Evolutionary conservation across 768 basidiomycete species (phyloP), one percentile per base, ranked within the genome.

Genomic region (Termitomyces sp.): DNA sequence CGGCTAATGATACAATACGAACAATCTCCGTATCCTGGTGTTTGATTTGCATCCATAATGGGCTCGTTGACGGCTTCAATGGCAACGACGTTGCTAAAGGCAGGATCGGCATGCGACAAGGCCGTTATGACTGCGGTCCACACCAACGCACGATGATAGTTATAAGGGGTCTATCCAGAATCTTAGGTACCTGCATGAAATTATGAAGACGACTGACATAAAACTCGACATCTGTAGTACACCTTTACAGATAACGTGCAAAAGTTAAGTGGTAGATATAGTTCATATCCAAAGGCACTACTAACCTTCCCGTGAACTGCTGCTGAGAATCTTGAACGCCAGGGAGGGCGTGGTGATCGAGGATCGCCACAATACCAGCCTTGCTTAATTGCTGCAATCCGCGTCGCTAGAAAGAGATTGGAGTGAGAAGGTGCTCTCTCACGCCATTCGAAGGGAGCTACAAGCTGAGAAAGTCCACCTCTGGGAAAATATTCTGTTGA

Each of bases 81-180:
- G 1, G 85, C 73, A 42, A 85, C 83, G 17, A 87, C 88, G 32
- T 73, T 80, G 17, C 61, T 70, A 62, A 92, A 92, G 40, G 73
- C 70, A 5, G 88, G 77, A 64, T 90, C 84, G 34, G 87, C 68
- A 60, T 92, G 90, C 1, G 86, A 71, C 4, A 92, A 71, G 10
- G 78, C 68, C 0, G 90, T 85, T 84, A 91, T 90, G 19, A 91
- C 85, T 12, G 83, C 83, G 0, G 88, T 82, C 90, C 90, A 92
- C n/a, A 85, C 70, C 45, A 92, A 71, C 8, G 90, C 90, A 6
- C 90, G 84, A 56, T 82, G 79, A 58, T 88, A 92, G 65, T 92
- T 92, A 51, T 79, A 72, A 4, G 73, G 71, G 2, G 85, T 90
- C 88, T 88, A 38, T 7, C 35, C 11, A 21, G 26, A 32, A 48